phyloP scores from a whole-genome alignment of 2,329 filamentous ascomycete genomes.

The Hypoxylon sp. region DNA sequence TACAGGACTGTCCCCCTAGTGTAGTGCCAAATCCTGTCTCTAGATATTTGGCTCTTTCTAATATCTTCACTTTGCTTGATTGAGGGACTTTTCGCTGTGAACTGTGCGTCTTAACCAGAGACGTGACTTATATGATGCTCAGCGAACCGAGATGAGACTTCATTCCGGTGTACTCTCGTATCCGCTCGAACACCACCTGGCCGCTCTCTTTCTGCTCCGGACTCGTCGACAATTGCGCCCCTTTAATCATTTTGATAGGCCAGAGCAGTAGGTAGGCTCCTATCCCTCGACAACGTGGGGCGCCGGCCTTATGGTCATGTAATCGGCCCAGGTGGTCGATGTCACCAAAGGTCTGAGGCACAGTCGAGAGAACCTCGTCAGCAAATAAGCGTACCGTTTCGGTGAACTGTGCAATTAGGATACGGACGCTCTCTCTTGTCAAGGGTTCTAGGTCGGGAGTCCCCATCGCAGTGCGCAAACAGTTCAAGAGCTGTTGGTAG shows the following conservation, averaged over 20 bases:
- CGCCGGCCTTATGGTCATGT: constrained; percentile 25
- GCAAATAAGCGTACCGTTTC: constrained; percentile 49
- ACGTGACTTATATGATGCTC: constrained; percentile 30
- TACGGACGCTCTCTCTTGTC: constrained; percentile 26
- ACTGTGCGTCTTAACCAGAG: not conserved
- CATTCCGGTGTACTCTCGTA: constrained; percentile 57
- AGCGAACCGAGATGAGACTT: constrained; percentile 51
- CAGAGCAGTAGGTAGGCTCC: constrained; percentile 56
- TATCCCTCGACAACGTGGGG: constrained; percentile 51
- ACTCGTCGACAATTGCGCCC: constrained; percentile 37
- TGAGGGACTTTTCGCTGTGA: not conserved
- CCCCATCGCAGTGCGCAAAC: constrained; percentile 39
- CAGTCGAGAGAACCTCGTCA: constrained; percentile 53
- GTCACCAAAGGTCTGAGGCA: constrained; percentile 55
- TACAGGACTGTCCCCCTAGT: too few species aligned
- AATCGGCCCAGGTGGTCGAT: constrained; percentile 47
- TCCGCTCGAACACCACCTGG: constrained; percentile 52
- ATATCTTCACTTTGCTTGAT: not conserved
- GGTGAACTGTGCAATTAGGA: constrained; percentile 41
- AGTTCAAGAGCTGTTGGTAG: constrained; percentile 53
- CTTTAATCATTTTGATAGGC: constrained; percentile 55
- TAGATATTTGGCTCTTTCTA: not conserved
- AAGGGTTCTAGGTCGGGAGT: constrained; percentile 24
- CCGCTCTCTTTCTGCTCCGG: constrained; percentile 49
- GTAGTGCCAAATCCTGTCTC: too few species aligned